Conservation (phyloP, 2,329 filamentous ascomycete genomes). For the Calonectria ilicicola region DNA sequence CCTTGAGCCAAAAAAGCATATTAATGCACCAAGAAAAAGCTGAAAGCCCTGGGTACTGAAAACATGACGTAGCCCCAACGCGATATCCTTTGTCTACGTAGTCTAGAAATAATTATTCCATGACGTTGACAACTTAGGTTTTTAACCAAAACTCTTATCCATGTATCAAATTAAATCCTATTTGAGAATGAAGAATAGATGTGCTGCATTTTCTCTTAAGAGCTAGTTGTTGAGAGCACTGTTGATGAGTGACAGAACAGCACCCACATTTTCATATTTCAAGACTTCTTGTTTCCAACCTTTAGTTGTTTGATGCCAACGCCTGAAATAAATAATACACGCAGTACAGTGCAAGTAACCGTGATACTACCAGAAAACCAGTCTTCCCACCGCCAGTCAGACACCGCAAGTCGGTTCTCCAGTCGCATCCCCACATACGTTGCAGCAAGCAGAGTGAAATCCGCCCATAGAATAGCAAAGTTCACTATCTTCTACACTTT, state of each 20-base stretch:
- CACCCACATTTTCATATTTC: background rate
- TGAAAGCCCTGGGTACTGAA: too few relatives aligned
- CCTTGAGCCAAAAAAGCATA: background rate
- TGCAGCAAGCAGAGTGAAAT: slow-evolving; percentile 35
- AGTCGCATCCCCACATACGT: slow-evolving; percentile 28
- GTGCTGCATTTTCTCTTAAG: too few relatives aligned
- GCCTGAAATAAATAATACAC: slow-evolving; percentile 28
- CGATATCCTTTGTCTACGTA: too few relatives aligned
- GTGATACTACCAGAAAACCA: slow-evolving; percentile 30
- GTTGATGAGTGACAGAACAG: background rate
- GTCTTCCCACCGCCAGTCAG: slow-evolving; percentile 30
- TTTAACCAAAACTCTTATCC: too few relatives aligned
- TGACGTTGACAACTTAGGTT: too few relatives aligned
- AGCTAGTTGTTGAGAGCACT: too few relatives aligned
- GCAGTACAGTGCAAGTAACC: slow-evolving; percentile 22
- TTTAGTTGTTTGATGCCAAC: slow-evolving; percentile 25
- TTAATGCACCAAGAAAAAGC: too few relatives aligned
- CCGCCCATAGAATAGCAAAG: slow-evolving; percentile 29
- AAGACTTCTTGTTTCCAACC: slow-evolving; percentile 14
- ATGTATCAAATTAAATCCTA: too few relatives aligned
- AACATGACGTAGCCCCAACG: too few relatives aligned
- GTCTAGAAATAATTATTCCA: too few relatives aligned
- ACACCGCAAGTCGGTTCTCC: slow-evolving; percentile 19
- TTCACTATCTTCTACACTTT: slow-evolving; percentile 38
- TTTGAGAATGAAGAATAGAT: too few relatives aligned